These are phyloP conservation scores for Adansonia madagascariensis DNA, from an alignment of 441 rosid genomes.

Conservation along the genomic window DNA sequence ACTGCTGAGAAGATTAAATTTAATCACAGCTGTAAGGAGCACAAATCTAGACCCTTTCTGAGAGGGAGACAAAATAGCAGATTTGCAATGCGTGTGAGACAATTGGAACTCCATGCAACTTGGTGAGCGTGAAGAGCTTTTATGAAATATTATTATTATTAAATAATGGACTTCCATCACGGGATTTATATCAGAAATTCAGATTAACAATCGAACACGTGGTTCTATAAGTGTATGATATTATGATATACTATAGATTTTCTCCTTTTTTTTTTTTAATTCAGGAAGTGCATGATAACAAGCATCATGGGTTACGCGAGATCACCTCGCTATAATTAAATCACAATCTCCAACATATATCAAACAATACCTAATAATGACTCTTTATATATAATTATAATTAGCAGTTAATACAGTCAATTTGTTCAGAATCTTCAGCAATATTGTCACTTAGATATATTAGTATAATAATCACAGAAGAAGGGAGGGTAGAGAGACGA, in stretches of 20 bases:
- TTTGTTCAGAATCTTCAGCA: constrained; percentile 12
- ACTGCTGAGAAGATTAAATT: background rate
- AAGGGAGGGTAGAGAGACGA: background rate
- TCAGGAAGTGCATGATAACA: background rate
- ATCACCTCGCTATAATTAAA: constrained; percentile 13
- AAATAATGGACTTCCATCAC: background rate
- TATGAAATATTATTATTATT: background rate
- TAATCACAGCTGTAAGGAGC: too few species aligned
- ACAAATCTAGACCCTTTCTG: background rate
- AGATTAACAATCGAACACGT: constrained; percentile 16
- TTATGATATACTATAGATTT: background rate
- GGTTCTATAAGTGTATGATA: background rate
- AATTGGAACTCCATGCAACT: background rate
- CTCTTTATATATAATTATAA: background rate
- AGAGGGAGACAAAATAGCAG: background rate
- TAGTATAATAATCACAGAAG: background rate
- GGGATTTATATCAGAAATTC: background rate
- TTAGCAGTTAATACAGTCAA: constrained; percentile 15
- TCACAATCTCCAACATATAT: constrained; percentile 20
- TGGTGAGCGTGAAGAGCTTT: background rate
- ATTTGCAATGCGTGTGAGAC: background rate
- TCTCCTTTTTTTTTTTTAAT: background rate
- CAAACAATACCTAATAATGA: background rate
- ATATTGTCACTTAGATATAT: background rate
- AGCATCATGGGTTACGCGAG: constrained; percentile 3